Percentiles rank a stretch among this genome's conserved stretches.
These are phyloP conservation scores for Trametes cinnabarina DNA, from an alignment of 768 basidiomycete species.

Conservation along the genomic window DNA sequence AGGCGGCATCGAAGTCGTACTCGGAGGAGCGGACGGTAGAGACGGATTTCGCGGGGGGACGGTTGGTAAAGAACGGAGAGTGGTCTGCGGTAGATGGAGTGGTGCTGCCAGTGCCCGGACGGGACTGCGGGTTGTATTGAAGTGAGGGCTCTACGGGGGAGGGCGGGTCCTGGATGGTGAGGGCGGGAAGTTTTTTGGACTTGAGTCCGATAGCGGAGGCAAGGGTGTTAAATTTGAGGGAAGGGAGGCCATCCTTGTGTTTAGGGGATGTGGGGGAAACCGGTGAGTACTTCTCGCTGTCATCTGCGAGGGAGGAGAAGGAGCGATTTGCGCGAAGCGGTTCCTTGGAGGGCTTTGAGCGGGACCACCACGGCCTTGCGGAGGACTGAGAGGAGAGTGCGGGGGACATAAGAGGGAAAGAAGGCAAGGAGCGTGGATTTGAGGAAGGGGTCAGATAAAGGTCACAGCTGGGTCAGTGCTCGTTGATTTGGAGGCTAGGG, in stretches of 20 bases:
- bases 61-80: constrained; percentile 28
- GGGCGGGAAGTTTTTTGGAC: constrained; percentile 51
- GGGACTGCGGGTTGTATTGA: constrained; percentile 7
- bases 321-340: constrained; percentile 20
- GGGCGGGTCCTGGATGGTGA: constrained; percentile 53
- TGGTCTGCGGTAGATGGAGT: constrained; percentile 22
- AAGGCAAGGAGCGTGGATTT: constrained; percentile 28
- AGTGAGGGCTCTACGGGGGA: constrained; percentile 21
- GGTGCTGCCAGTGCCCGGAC: constrained; percentile 10
- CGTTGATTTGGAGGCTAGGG: constrained; percentile 18
- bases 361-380: constrained; percentile 35
- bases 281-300: constrained; percentile 17
- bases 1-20: constrained; percentile 37
- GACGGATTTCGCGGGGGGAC: constrained; percentile 53
- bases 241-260: constrained; percentile 21
- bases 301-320: constrained; percentile 21
- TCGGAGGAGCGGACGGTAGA: constrained; percentile 56
- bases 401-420: constrained; percentile 25
- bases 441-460: constrained; percentile 16
- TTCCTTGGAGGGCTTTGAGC: constrained; percentile 31
- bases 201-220: constrained; percentile 63
- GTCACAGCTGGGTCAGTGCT: constrained; percentile 15
- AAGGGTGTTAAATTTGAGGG: constrained; percentile 52
- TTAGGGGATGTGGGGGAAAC: constrained; percentile 18
- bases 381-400: constrained; percentile 18